phyloP scores from a whole-genome alignment of 305 asterid species.

The Fraxinus sp. region DNA sequence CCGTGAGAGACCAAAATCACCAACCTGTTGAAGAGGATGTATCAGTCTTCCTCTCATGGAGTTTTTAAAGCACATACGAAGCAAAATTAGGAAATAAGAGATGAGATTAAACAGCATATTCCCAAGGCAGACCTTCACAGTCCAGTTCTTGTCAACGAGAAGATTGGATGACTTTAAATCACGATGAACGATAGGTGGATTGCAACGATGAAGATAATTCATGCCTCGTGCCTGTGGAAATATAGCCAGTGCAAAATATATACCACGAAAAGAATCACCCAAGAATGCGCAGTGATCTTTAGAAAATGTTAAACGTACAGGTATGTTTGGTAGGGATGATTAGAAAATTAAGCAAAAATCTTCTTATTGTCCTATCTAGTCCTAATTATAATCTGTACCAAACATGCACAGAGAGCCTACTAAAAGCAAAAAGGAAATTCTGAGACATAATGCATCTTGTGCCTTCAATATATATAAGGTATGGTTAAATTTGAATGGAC shows the following conservation, averaged over 20 bases:
- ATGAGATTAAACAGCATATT: not conserved
- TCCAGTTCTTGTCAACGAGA: slow-evolving; percentile 98
- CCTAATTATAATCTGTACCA: not conserved
- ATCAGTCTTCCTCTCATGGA: slow-evolving; percentile 19
- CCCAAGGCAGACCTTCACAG: slow-evolving; percentile 70
- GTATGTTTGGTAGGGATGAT: not conserved
- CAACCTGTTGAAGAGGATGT: slow-evolving; percentile 56
- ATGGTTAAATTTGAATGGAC: not conserved
- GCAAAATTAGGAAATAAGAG: slow-evolving; percentile 11
- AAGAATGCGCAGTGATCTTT: not conserved
- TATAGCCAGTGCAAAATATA: slow-evolving; percentile 7
- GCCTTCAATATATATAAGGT: not conserved
- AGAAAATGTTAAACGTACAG: not conserved
- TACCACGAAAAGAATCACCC: not conserved
- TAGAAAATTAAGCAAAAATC: not conserved
- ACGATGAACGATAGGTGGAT: slow-evolving; percentile 92
- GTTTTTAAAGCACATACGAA: slow-evolving; percentile 8
- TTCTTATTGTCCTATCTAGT: not conserved
- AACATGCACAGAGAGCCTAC: not conserved
- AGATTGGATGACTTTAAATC: slow-evolving; percentile 98
- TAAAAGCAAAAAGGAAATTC: not conserved
- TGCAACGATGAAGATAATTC: slow-evolving; percentile 93
- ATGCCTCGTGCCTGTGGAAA: slow-evolving; percentile 84
- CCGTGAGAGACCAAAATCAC: slow-evolving; percentile 97
- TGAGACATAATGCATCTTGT: not conserved